phyloP scores from a whole-genome alignment of 1,284 basidiomycete genomes.

The Exobasidium rhododendri region DNA sequence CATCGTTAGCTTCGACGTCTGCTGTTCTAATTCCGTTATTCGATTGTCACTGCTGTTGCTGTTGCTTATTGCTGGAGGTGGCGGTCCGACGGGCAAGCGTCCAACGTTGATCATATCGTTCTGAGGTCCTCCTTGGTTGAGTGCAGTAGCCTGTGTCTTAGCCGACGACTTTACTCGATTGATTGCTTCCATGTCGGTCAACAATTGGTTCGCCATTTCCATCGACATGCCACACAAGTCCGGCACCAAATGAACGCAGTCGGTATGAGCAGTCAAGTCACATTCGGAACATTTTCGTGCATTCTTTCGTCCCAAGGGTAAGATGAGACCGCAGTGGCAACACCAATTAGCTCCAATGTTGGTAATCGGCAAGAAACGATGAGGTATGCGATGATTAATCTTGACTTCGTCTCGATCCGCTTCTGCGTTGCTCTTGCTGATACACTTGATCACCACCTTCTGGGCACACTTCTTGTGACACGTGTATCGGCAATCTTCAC shows the following conservation, averaged over 20 bases:
- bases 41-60: slow-evolving; percentile 15
- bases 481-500: slow-evolving; percentile 97
- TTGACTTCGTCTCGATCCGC: slow-evolving; percentile 92
- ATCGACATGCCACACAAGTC: slow-evolving; percentile 99
- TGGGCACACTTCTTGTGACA: slow-evolving; percentile 98
- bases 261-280: slow-evolving; percentile 91
- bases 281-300: slow-evolving; percentile 94
- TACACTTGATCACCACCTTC: slow-evolving; percentile 99
- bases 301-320: slow-evolving; percentile 94
- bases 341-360: slow-evolving; percentile 99
- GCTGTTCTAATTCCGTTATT: slow-evolving; percentile 34
- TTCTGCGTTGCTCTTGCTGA: slow-evolving; percentile 90
- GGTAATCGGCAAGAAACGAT: slow-evolving; percentile 94
- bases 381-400: slow-evolving; percentile 98
- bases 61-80: slow-evolving; percentile 31
- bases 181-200: slow-evolving; percentile 78
- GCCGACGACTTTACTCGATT: slow-evolving; percentile 55
- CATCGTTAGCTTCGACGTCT: slow-evolving; percentile 36
- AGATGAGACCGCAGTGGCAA: slow-evolving; percentile 92
- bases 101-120: slow-evolving; percentile 14
- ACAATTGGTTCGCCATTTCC: slow-evolving; percentile 93
- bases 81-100: slow-evolving; percentile 29
- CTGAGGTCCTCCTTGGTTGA: slow-evolving; percentile 16
- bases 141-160: slow-evolving; percentile 20
- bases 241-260: slow-evolving; percentile 95